phyloP scores from a whole-genome alignment of 768 basidiomycete species.

The Piloderma croceum region DNA sequence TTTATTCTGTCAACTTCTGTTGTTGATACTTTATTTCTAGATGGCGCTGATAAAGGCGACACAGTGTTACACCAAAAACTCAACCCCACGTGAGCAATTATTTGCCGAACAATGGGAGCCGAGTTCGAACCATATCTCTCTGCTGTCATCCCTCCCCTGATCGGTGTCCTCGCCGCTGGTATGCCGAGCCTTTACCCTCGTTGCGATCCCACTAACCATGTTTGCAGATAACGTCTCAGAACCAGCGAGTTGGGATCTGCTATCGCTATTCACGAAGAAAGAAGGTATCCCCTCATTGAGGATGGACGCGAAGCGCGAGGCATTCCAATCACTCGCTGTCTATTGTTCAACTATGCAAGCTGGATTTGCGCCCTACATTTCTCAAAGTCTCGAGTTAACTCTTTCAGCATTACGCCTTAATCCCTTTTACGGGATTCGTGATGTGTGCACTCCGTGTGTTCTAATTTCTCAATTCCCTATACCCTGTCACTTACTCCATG shows the following conservation, averaged over 20 bases:
- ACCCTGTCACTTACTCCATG: not conserved
- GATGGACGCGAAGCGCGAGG: conserved; percentile 84
- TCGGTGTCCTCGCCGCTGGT: conserved; percentile 75
- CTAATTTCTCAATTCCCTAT: not conserved
- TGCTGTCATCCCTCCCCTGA: conserved; percentile 74
- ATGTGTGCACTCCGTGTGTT: conserved; percentile 68
- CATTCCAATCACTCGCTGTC: conserved; percentile 81
- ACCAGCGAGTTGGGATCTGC: conserved; percentile 76
- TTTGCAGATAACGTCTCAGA: conserved; percentile 42
- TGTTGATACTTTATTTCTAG: conserved; percentile 28
- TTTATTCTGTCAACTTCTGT: not conserved
- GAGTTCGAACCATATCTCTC: conserved; percentile 87
- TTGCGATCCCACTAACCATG: not conserved
- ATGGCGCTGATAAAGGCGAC: conserved; percentile 62
- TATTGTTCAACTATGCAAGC: conserved; percentile 66
- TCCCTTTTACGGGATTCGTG: conserved; percentile 81
- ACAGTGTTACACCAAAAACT: conserved; percentile 69
- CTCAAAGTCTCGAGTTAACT: conserved; percentile 66
- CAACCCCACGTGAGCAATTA: conserved; percentile 83
- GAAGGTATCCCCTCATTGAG: conserved; percentile 74
- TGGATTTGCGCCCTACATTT: conserved; percentile 66
- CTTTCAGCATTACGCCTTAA: conserved; percentile 68
- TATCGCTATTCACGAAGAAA: conserved; percentile 72
- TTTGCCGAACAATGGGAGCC: conserved; percentile 77
- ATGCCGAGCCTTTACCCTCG: conserved; percentile 15